A percentile compares a stretch with the other conserved stretches of the same genome.
Evolutionary conservation across 148 eudicot species (phyloP).

Genomic region (Oxyria digyna): DNA sequence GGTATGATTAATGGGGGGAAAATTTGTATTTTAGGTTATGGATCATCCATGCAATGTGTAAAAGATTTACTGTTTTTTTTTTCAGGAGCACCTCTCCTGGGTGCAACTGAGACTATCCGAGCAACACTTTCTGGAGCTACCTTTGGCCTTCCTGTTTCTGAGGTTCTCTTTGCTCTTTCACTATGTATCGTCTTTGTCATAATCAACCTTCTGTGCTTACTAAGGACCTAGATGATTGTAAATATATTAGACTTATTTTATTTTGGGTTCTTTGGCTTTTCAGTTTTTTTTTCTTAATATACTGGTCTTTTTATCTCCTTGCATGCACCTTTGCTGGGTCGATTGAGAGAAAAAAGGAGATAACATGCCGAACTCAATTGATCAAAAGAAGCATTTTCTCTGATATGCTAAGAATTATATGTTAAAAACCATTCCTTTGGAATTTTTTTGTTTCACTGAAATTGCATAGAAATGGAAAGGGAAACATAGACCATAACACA

Average conservation of each 20-base stretch:
- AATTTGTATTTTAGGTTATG: background rate
- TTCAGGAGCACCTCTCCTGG: conserved; percentile 88
- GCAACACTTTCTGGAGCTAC: conserved; percentile 75
- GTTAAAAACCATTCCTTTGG: background rate
- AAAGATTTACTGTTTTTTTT: conserved; percentile 6
- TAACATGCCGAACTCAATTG: background rate
- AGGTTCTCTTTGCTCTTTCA: conserved; percentile 30
- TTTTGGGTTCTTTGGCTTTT: background rate
- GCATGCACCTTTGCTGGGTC: background rate
- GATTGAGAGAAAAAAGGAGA: background rate
- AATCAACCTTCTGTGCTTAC: background rate
- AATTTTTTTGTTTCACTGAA: background rate
- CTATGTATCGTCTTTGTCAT: background rate
- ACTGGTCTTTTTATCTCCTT: background rate
- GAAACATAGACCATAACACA: background rate
- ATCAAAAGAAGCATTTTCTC: background rate
- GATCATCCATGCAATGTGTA: background rate
- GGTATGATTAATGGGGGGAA: conserved; percentile 33
- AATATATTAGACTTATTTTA: background rate
- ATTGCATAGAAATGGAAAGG: background rate
- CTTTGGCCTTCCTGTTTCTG: conserved; percentile 88
- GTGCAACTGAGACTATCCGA: conserved; percentile 63
- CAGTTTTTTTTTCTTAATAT: background rate
- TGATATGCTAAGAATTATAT: background rate
- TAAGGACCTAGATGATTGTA: background rate